Evolutionary conservation across 257 asterid genomes (phyloP).

Genomic region (Jaltomata sinuosa): DNA sequence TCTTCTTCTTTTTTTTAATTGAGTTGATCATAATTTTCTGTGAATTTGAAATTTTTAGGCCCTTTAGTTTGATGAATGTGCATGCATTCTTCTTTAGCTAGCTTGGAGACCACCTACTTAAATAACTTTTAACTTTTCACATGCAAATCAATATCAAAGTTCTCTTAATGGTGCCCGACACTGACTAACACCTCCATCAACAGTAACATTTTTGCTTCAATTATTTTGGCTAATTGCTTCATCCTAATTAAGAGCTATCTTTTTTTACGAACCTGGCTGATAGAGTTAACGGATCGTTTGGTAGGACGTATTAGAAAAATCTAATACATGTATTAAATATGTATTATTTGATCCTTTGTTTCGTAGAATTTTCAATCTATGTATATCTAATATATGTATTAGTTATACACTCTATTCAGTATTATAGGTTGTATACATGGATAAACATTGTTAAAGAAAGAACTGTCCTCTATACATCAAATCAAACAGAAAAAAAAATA

Average conservation of each 20-base stretch:
- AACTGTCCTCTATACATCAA: too few relatives aligned
- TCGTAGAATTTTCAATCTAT: too few relatives aligned
- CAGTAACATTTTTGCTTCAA: neutral
- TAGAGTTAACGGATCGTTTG: too few relatives aligned
- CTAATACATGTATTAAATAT: too few relatives aligned
- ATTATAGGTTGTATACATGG: too few relatives aligned
- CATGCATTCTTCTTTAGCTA: neutral
- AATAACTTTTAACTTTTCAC: neutral
- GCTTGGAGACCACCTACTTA: neutral
- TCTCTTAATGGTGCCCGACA: neutral
- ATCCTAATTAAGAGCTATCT: neutral
- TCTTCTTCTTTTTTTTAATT: neutral
- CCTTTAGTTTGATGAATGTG: neutral
- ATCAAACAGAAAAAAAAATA: too few relatives aligned
- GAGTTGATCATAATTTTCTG: neutral
- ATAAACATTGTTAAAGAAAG: too few relatives aligned
- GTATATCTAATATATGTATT: too few relatives aligned
- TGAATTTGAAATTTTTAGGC: neutral
- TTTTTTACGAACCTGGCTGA: too few relatives aligned
- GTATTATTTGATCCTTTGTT: too few relatives aligned
- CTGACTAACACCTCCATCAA: neutral
- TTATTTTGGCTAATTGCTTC: neutral
- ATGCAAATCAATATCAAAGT: neutral
- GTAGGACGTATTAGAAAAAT: too few relatives aligned
- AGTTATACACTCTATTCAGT: too few relatives aligned